Percentiles rank a stretch among this genome's conserved stretches.
phyloP scores from a whole-genome alignment of 2,329 filamentous ascomycete species.

The Fusarium chaquense region DNA sequence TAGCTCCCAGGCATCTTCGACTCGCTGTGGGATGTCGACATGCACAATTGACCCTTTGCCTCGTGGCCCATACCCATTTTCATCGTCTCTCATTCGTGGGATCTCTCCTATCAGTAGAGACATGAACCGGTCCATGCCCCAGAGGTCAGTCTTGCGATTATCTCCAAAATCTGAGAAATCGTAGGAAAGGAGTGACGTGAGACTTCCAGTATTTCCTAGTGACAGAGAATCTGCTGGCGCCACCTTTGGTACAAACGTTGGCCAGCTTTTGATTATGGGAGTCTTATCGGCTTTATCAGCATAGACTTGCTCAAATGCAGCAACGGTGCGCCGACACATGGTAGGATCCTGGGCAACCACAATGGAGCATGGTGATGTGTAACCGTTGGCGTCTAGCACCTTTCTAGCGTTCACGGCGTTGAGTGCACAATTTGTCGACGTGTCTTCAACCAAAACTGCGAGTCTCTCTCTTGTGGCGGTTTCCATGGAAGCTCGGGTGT shows the following conservation, averaged over 20 bases:
- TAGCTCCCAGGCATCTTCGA: constrained; percentile 30
- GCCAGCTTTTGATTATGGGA: constrained; percentile 31
- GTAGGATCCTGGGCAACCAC: constrained; percentile 40
- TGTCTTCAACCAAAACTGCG: constrained; percentile 34
- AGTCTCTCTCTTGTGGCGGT: constrained; percentile 1
- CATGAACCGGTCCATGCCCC: constrained; percentile 39
- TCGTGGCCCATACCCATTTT: constrained; percentile 37
- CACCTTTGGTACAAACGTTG: constrained; percentile 36
- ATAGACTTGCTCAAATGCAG: constrained; percentile 38
- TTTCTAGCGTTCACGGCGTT: constrained; percentile 37
- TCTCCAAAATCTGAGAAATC: not conserved
- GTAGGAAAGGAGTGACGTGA: constrained; percentile 21
- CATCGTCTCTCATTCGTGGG: constrained; percentile 40
- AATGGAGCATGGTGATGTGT: constrained; percentile 35
- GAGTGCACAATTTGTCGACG: constrained; percentile 42
- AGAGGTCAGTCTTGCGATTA: constrained; percentile 7
- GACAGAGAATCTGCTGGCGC: not conserved
- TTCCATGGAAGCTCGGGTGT: not conserved
- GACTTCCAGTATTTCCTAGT: too few relatives aligned
- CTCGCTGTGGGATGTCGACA: constrained; percentile 24
- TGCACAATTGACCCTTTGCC: constrained; percentile 39
- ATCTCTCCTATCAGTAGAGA: constrained; percentile 40
- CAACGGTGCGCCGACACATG: constrained; percentile 38
- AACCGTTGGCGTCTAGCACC: constrained; percentile 31
- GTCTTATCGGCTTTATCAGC: not conserved